A percentile compares a stretch with the other conserved stretches of the same genome.
Conservation (phyloP, 2,329 filamentous ascomycete species). For the Ambrosiella xylebori region DNA sequence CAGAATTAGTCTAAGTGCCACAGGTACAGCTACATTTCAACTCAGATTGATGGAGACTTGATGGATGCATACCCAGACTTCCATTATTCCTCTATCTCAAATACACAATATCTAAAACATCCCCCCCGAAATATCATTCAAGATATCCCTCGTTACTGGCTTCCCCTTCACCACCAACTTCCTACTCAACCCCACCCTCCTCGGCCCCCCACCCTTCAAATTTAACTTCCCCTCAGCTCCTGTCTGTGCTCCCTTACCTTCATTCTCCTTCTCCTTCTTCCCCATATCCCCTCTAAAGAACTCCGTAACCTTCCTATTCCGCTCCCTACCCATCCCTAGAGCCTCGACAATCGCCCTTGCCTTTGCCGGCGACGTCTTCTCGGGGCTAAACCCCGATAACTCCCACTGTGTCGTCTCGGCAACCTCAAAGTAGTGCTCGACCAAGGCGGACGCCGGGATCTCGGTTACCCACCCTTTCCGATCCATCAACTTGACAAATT, state of each 20-base stretch:
- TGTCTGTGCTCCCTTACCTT: not conserved
- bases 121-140: slow-evolving; percentile 48
- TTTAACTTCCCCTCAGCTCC: not conserved
- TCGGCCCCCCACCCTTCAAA: slow-evolving; percentile 24
- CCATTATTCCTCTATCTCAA: no score
- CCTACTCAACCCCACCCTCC: slow-evolving; percentile 39
- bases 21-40: no score
- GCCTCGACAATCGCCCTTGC: not conserved
- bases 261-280: not conserved
- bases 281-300: slow-evolving; percentile 21
- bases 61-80: no score
- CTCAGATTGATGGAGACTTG: no score
- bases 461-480: slow-evolving; percentile 64
- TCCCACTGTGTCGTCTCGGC: slow-evolving; percentile 31
- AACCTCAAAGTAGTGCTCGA: slow-evolving; percentile 39
- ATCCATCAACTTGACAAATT: slow-evolving; percentile 64
- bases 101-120: not conserved
- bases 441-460: slow-evolving; percentile 44
- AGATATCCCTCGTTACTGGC: slow-evolving; percentile 56
- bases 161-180: slow-evolving; percentile 47
- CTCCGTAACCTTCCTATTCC: slow-evolving; percentile 12
- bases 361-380: slow-evolving; percentile 14
- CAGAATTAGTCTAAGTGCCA: no score
- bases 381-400: slow-evolving; percentile 3
- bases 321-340: slow-evolving; percentile 17